These are phyloP conservation scores for Roridomyces roridus DNA, from an alignment of 768 basidiomycete genomes.

Conservation along the genomic window DNA sequence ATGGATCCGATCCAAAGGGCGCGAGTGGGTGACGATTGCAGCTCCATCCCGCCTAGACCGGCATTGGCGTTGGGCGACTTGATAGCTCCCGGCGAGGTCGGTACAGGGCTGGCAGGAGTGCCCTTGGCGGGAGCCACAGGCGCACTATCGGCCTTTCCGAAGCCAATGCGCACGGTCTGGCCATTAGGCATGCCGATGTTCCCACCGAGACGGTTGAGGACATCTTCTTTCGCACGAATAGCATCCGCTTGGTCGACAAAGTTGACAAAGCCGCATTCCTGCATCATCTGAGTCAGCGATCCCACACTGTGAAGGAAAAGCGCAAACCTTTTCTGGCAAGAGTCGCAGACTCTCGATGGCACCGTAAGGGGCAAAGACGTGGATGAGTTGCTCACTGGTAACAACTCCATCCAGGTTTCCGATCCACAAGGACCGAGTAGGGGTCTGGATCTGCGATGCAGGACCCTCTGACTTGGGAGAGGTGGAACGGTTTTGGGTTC, in stretches of 20 bases:
- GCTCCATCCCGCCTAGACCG: constrained; percentile 73
- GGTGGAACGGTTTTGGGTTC: constrained; percentile 73
- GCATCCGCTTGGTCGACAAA: constrained; percentile 96
- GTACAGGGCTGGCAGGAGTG: constrained; percentile 64
- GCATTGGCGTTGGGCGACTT: constrained; percentile 56
- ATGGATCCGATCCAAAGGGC: constrained; percentile 99
- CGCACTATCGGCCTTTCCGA: constrained; percentile 97
- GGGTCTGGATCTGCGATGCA: constrained; percentile 83
- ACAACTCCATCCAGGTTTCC: constrained; percentile 96
- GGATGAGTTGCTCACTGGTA: constrained; percentile 92
- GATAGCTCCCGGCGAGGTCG: constrained; percentile 65
- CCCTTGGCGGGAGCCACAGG: constrained; percentile 90
- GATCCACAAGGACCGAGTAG: constrained; percentile 97
- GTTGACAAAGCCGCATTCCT: constrained; percentile 99
- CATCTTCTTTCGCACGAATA: constrained; percentile 97
- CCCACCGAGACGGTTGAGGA: constrained; percentile 92
- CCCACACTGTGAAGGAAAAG: not conserved
- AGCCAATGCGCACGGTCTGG: constrained; percentile 96
- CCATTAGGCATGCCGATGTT: constrained; percentile 95
- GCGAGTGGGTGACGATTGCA: constrained; percentile 91
- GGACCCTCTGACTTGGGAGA: constrained; percentile 82
- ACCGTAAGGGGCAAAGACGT: constrained; percentile 95
- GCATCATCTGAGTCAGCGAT: constrained; percentile 11
- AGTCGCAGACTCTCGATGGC: constrained; percentile 95
- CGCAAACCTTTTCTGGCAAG: constrained; percentile 90